Base-by-base conservation (phyloP, 2,329 filamentous ascomycete genomes). In the Phyllosticta ampelicida region DNA sequence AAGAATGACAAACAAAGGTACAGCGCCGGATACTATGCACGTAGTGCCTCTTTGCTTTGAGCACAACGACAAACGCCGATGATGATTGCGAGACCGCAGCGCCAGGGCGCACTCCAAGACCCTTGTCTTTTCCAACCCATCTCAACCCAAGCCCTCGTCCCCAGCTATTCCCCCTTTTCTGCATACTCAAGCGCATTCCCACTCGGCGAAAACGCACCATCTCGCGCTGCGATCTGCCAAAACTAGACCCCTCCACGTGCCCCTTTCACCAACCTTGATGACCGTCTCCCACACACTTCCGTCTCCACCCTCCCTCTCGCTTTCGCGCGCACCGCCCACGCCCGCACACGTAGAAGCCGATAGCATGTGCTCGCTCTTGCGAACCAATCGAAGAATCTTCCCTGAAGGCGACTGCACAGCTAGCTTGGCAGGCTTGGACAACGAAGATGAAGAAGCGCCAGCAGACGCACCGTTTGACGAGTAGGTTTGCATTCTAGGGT, bases 181-280 rank as follows among this genome's bases (percentile, higher is more conserved):
- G 30, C 8, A 13, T 9, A 16, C 18, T 75, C 65, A 81, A 61
- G 77, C 72, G 66, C 86, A 88, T 61, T 82, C 77, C 89, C 89
- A 95, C 75, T 95, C 89, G 0, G 87, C 87, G 77, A 94, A 94
- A n/a, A 95, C 89, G 68, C 89, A 94, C 89, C 89, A 95, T 65
- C 89, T 79, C 51, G 89, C 89, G 61, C 86, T 91, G 56, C 89
- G 80, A 74, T 95, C 89, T 6, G 89, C 89, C 59, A 94, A 77
- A 50, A 95, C 89, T 61, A 95, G 73, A 0, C 87, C 89, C 62
- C 89, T 80, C 89, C 89, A 95, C 16, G 85, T 81, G 1, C 89
- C 89, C 61, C 82, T 80, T 74, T 95, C 89, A 0, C 86, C 87
- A 73, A 89, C 90, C 75, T 95, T 95, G 74, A 95, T 91, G 53